phyloP scores from a whole-genome alignment of 306 rosid species.

The Dalbergia cultrata region DNA sequence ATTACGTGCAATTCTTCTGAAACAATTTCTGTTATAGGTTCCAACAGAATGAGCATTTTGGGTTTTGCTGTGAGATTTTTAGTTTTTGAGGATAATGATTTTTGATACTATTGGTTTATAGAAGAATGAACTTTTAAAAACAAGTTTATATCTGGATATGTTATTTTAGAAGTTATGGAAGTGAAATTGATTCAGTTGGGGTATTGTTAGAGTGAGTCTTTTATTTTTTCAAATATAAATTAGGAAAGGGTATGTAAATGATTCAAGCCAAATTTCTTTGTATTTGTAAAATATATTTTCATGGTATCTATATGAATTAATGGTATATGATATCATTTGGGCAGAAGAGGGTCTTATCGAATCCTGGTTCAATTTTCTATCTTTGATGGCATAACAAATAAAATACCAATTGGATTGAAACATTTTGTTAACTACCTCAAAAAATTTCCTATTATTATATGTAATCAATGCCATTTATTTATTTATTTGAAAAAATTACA shows the following conservation, averaged over 20 bases:
- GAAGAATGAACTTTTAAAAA: constrained; percentile 1
- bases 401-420: constrained; percentile 12
- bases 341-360: constrained; percentile 6
- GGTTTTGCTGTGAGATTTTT: background rate
- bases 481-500: background rate
- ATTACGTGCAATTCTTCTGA: background rate
- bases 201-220: background rate
- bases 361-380: constrained; percentile 19
- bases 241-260: background rate
- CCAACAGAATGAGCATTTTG: background rate
- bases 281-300: constrained; percentile 3
- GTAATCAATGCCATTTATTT: constrained; percentile 1
- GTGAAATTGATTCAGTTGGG: constrained; percentile 30
- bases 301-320: constrained; percentile 1
- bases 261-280: constrained; percentile 26
- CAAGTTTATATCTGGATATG: background rate
- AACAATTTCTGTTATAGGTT: background rate
- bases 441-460: background rate
- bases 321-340: constrained; percentile 17
- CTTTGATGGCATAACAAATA: constrained; percentile 14
- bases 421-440: background rate
- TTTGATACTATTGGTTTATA: background rate
- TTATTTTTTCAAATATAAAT: constrained; percentile 21
- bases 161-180: background rate
- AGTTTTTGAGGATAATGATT: background rate